phyloP scores from a whole-genome alignment of 176 grass and related monocot genomes.

The Tuctoria greenei region DNA sequence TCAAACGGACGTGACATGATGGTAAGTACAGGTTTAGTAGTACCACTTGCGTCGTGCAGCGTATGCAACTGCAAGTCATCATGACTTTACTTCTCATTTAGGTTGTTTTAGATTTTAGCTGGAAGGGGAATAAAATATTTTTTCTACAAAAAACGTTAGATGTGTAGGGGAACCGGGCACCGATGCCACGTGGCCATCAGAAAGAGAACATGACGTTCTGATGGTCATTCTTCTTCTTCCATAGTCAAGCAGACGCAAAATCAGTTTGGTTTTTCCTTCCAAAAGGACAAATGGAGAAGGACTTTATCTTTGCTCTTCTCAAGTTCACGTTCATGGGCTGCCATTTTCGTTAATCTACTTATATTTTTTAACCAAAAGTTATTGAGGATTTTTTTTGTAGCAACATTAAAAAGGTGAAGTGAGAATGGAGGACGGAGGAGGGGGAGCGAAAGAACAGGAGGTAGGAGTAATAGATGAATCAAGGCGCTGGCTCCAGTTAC shows the following conservation, averaged over 20 bases:
- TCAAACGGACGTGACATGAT: constrained; percentile 15
- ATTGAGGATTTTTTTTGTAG: not conserved
- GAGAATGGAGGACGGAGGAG: not conserved
- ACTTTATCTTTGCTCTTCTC: not conserved
- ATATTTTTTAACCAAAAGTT: not conserved
- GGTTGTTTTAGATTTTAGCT: not conserved
- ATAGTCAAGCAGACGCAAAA: not conserved
- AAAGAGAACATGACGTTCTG: not conserved
- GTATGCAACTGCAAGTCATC: not conserved
- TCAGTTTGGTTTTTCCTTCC: not conserved
- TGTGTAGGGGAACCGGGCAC: not conserved
- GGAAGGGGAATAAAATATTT: not conserved
- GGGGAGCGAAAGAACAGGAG: not conserved
- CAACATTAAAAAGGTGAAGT: not conserved
- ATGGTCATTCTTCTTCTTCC: not conserved
- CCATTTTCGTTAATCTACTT: not conserved
- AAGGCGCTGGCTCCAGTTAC: not conserved
- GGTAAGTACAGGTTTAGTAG: not conserved
- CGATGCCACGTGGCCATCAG: constrained; percentile 22
- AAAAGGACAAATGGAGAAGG: not conserved
- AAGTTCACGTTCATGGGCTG: not conserved
- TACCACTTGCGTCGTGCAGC: not conserved
- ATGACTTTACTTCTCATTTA: not conserved
- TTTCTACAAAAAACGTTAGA: too few relatives aligned
- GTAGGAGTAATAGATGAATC: not conserved